Evolutionary conservation across 164 flowering plant genomes (phyloP).

Genomic region (Saururus chinensis): DNA sequence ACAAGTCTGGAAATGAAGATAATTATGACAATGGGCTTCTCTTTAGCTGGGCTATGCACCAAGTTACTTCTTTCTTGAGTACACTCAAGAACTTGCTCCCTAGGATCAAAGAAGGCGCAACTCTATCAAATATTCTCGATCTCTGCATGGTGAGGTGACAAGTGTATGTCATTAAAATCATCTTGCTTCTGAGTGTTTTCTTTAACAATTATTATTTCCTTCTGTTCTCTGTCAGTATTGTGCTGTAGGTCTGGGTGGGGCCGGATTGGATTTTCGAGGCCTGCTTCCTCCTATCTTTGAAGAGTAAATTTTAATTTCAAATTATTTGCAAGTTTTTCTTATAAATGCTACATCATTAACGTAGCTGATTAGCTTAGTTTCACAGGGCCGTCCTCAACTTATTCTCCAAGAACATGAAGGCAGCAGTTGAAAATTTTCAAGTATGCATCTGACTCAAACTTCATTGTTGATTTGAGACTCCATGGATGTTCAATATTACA

Average conservation of each 20-base stretch:
- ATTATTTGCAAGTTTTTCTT: neutral
- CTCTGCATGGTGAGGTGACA: constrained; percentile 77
- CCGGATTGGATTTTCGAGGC: constrained; percentile 93
- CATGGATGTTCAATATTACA: too few relatives aligned
- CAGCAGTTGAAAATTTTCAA: constrained; percentile 97
- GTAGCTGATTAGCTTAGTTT: constrained; percentile 4
- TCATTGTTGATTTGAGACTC: too few relatives aligned
- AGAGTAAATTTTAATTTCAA: constrained; percentile 38
- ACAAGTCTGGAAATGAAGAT: constrained; percentile 95
- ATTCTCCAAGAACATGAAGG: constrained; percentile 74
- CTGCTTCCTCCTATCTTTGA: constrained; percentile 96
- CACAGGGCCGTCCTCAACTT: constrained; percentile 89
- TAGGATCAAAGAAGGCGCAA: constrained; percentile 84
- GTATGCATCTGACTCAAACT: constrained; percentile 23
- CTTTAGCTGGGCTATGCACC: constrained; percentile 99
- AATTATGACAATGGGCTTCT: constrained; percentile 97
- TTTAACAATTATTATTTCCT: neutral
- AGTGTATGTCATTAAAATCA: neutral
- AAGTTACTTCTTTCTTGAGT: constrained; percentile 69
- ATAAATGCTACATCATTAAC: neutral
- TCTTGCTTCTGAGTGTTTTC: neutral
- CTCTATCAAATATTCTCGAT: constrained; percentile 82
- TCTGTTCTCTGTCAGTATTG: constrained; percentile 51
- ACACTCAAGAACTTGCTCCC: constrained; percentile 86
- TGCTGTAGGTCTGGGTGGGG: constrained; percentile 97